Evolutionary conservation across 2,329 filamentous ascomycete species (phyloP).

Genomic region (Trichoderma breve): DNA sequence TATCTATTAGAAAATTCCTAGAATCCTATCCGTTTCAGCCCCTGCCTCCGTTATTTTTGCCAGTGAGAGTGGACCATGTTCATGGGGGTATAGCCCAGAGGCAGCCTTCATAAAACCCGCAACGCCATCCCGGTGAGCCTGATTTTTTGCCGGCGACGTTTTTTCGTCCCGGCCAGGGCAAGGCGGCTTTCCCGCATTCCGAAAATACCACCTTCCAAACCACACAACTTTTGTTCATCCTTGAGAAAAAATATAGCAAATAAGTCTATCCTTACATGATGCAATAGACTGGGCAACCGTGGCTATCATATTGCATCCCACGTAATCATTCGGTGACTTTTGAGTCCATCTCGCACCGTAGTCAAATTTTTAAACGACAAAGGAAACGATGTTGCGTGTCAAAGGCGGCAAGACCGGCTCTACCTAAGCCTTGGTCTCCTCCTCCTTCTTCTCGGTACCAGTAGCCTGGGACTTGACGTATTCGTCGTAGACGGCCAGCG

Average conservation of each 20-base stretch:
- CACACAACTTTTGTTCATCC: constrained; percentile 37
- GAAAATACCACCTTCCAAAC: constrained; percentile 28
- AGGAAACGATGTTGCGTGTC: constrained; percentile 29
- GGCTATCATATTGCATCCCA: constrained; percentile 29
- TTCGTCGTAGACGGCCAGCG: constrained; percentile 95
- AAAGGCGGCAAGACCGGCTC: constrained; percentile 17
- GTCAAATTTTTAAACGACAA: constrained; percentile 26
- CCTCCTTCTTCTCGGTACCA: constrained; percentile 47
- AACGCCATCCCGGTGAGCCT: constrained; percentile 40
- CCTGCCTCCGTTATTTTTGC: constrained; percentile 35
- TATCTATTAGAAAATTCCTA: constrained; percentile 33
- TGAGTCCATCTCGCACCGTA: constrained; percentile 11
- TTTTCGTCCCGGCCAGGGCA: constrained; percentile 10
- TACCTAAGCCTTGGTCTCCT: constrained; percentile 46
- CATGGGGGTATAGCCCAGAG: constrained; percentile 43
- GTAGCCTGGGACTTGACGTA: constrained; percentile 83
- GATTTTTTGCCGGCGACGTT: not conserved
- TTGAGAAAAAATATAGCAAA: constrained; percentile 40
- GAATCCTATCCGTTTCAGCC: constrained; percentile 35
- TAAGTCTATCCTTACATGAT: constrained; percentile 44
- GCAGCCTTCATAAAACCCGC: constrained; percentile 41
- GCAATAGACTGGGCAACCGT: constrained; percentile 28
- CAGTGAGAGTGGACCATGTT: constrained; percentile 36
- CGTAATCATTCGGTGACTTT: constrained; percentile 12
- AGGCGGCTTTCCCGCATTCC: constrained; percentile 15